These are phyloP conservation scores for Ogataea haglerorum DNA, from an alignment of 805 yeast species.

Conservation along the genomic window DNA sequence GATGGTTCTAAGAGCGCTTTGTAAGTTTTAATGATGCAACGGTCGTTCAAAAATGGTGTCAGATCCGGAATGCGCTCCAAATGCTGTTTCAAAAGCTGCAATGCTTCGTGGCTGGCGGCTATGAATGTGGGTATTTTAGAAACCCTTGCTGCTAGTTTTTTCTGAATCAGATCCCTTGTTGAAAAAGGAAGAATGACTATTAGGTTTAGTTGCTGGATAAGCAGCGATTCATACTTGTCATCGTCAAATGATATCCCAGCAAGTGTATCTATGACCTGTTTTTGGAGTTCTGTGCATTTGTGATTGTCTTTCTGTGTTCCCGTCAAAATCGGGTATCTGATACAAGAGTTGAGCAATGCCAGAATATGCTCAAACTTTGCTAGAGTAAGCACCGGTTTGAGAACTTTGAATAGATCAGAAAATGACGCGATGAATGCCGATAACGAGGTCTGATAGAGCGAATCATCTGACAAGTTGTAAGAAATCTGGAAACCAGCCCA, in stretches of 20 bases:
- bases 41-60: slow-evolving; percentile 40
- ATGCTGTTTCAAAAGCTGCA: slow-evolving; percentile 38
- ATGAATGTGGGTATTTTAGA: slow-evolving; percentile 58
- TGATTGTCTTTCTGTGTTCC: slow-evolving; percentile 49
- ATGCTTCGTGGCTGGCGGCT: slow-evolving; percentile 51
- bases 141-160: slow-evolving; percentile 43
- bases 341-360: slow-evolving; percentile 57
- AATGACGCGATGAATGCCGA: slow-evolving; percentile 54
- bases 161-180: slow-evolving; percentile 53
- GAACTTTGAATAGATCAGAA: slow-evolving; percentile 43
- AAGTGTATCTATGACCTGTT: slow-evolving; percentile 51
- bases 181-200: slow-evolving; percentile 60
- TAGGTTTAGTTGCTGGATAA: slow-evolving; percentile 52
- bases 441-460: slow-evolving; percentile 57
- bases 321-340: slow-evolving; percentile 71
- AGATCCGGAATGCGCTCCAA: slow-evolving; percentile 34
- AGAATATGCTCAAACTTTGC: slow-evolving; percentile 49
- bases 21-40: slow-evolving; percentile 43
- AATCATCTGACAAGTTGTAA: slow-evolving; percentile 38
- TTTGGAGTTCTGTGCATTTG: slow-evolving; percentile 63
- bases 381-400: slow-evolving; percentile 29
- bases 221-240: slow-evolving; percentile 38
- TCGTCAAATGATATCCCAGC: slow-evolving; percentile 28
- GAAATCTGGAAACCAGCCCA: slow-evolving; percentile 46
- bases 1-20: slow-evolving; percentile 52